Evolutionary conservation across 2,329 filamentous ascomycete species (phyloP).

Genomic region (Exophiala phaeomuriformis): DNA sequence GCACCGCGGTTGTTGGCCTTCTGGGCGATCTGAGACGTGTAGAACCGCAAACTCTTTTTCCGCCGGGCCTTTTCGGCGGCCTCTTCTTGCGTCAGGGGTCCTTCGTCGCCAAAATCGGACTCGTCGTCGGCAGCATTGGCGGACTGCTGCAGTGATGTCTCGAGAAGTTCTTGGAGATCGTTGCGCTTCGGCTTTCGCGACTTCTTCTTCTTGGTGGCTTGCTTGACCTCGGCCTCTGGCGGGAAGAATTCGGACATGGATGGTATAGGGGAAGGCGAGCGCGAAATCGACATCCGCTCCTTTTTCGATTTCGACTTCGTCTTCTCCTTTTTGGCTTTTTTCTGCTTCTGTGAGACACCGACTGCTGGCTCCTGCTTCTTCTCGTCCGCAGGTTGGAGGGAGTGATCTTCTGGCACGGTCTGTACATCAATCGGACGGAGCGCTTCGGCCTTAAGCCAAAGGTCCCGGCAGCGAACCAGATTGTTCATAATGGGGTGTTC

Average conservation of each 20-base stretch:
- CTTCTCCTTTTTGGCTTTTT: conserved; percentile 39
- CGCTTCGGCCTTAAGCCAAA: conserved; percentile 69
- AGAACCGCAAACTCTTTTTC: conserved; percentile 92
- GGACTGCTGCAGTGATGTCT: conserved; percentile 28
- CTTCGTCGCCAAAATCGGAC: conserved; percentile 92
- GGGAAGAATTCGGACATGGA: not conserved
- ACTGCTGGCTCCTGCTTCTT: conserved; percentile 16
- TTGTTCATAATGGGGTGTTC: conserved; percentile 89
- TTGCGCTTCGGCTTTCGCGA: conserved; percentile 46
- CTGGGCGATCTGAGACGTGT: conserved; percentile 94
- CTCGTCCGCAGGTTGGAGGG: conserved; percentile 10
- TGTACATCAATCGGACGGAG: conserved; percentile 48
- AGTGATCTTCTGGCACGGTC: conserved; percentile 27
- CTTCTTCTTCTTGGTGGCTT: conserved; percentile 39
- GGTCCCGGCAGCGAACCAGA: conserved; percentile 67
- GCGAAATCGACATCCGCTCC: conserved; percentile 39
- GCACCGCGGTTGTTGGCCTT: conserved; percentile 72
- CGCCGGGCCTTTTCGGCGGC: conserved; percentile 79
- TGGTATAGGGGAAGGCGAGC: not conserved
- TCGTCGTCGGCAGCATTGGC: conserved; percentile 51
- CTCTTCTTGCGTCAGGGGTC: conserved; percentile 65
- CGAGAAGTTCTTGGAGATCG: conserved; percentile 39
- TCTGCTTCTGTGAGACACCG: conserved; percentile 21
- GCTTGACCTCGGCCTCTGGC: conserved; percentile 42
- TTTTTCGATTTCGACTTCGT: conserved; percentile 43